Evolutionary conservation across 2,329 filamentous ascomycete genomes (phyloP), one percentile per base, ranked within the genome.

Genomic region (Biscogniauxia marginata): DNA sequence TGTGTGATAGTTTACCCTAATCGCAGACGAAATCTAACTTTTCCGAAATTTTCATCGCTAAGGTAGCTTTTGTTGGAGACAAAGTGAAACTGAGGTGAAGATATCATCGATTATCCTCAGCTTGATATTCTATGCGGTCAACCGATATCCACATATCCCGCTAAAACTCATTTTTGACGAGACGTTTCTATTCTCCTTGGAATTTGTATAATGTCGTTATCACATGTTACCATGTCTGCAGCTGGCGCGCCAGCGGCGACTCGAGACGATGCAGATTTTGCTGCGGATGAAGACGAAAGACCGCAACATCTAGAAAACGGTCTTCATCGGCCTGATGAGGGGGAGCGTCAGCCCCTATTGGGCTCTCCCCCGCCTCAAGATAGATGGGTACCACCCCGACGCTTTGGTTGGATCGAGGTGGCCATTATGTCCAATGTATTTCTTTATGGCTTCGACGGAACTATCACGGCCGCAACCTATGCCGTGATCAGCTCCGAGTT

Each of bases 401-500:
- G 80, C n/a, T 85, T 86, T 59, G 13, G 78, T 39, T 82, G 79
- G 79, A 84, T 86, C 50, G 77, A 86, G 70, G 67, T 83, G 7
- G 82, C 84, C 24, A 84, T 87, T 63, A 84, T 86, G 75, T 77
- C 80, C 46, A 87, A 87, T 58, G 84, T 87, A 6, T 87, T 88
- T 56, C 76, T 88, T 7, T 82, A 81, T 22, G 84, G 83, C 2
- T 90, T 91, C 63, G 88, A 91, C 68, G 83, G 85, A 3, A 91
- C 88, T 0, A 79, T 91, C 54, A 91, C 88, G 68, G 88, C 87
- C 0, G 85, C 88, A 1, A 89, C 85, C 1, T 89, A 91, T 67
- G 86, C 86, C 2, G 84, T 89, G 52, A 90, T 91, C 61, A 88
- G 86, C 47, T 90, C 87, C n/a, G 83, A 89, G 63, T 91, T 91